Evolutionary conservation across 306 rosid species (phyloP), one percentile per base, ranked within the genome.

Genomic region (Castanopsis chinensis): DNA sequence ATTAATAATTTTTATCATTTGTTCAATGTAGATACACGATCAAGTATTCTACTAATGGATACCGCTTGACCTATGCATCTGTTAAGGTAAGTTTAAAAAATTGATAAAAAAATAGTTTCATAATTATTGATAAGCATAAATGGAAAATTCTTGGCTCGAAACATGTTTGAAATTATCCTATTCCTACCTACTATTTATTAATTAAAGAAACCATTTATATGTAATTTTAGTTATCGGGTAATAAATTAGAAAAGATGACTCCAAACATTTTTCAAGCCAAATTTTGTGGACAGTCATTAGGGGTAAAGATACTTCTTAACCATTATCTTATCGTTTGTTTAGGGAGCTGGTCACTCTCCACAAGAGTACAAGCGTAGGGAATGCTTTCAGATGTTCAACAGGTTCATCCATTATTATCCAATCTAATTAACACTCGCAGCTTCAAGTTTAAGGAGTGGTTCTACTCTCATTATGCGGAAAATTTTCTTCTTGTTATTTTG

Each of bases 311-410:
- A 53, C 6, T 4, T 28, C n/a, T 55, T 14, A 19, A 18, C 3
- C 19, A 35, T 4, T 6, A 0, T 73, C 5, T 5, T n/a, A 2
- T 18, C 11, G 25, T 15, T 17, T 60, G 27, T 33, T 2, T 37
- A 80, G 83, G 82, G 82, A 79, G 82, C 77, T 7, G 82, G 82
- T 30, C 82, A 79, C 65, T 79, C 82, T 21, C 77, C 82, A 11
- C 77, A 72, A 72, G 82, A 79, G 58, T 72, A 71, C 65, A 79
- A 79, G 72, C 82, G 82, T 2, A 79, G 76, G 11, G 82, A 79
- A 45, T 35, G 71, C 20, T 80, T 28, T 43, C 15, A 25, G 4
- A 67, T 80, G 83, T 70, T 70, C 4, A 33, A 78, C 28, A 70
- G 82, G 69, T 78, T 71, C 21, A 78, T 78, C 35, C 71, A 78